Conservation (phyloP, 2,329 filamentous ascomycete genomes). For the Colletotrichum godetiae region DNA sequence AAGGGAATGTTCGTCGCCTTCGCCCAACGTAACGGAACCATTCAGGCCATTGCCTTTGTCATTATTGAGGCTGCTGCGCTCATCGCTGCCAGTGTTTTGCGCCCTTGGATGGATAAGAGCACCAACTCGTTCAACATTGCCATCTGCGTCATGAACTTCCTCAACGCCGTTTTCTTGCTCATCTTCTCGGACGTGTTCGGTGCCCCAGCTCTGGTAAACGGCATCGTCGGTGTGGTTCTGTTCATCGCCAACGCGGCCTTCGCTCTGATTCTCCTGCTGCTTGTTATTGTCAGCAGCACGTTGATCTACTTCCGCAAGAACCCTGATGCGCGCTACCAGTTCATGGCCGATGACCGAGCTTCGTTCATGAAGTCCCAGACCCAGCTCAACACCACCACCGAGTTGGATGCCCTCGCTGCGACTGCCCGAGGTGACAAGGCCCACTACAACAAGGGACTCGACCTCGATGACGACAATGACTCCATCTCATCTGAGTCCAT, state of each 20-base stretch:
- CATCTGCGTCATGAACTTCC: slow-evolving; percentile 89
- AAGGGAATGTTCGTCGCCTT: slow-evolving; percentile 92
- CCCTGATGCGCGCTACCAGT: slow-evolving; percentile 93
- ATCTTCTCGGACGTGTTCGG: slow-evolving; percentile 90
- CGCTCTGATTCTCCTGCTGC: slow-evolving; percentile 82
- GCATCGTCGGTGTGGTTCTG: slow-evolving; percentile 89
- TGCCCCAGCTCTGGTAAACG: slow-evolving; percentile 84
- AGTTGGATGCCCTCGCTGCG: slow-evolving; percentile 88
- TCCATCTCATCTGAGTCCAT: slow-evolving; percentile 53
- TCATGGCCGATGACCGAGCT: slow-evolving; percentile 94
- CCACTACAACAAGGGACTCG: slow-evolving; percentile 51
- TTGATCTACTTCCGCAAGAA: slow-evolving; percentile 90
- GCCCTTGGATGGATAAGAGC: slow-evolving; percentile 99
- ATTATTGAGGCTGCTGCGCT: slow-evolving; percentile 85
- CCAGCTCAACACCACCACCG: slow-evolving; percentile 79
- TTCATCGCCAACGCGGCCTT: slow-evolving; percentile 90
- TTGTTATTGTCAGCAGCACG: slow-evolving; percentile 73
- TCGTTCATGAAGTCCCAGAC: slow-evolving; percentile 98
- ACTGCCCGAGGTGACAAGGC: slow-evolving; percentile 84
- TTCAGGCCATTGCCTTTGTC: slow-evolving; percentile 85
- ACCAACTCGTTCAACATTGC: slow-evolving; percentile 97
- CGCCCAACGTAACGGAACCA: slow-evolving; percentile 75
- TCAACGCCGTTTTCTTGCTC: slow-evolving; percentile 89
- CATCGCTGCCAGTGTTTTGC: slow-evolving; percentile 81
- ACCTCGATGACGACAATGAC: slow-evolving; percentile 56